A percentile compares a stretch with the other conserved stretches of the same genome.
Conservation (phyloP, 1,284 basidiomycete species). For the Marasmius tenuissimus region DNA sequence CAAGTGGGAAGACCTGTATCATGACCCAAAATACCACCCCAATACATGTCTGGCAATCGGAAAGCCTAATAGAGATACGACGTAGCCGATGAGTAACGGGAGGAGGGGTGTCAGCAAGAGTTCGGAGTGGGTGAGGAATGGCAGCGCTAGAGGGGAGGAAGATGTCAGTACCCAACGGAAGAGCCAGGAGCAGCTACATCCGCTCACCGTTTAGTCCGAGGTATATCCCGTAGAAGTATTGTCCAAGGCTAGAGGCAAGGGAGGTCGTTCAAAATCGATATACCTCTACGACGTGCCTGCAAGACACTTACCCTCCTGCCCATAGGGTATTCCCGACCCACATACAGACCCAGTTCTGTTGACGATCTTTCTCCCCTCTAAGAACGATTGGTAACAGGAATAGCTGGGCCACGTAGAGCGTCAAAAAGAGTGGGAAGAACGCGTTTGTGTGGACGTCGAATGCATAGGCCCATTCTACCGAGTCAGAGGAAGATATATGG, state of each 20-base stretch:
- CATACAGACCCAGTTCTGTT: conserved; percentile 84
- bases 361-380: conserved; percentile 33
- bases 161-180: not conserved
- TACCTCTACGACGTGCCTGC: not conserved
- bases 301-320: conserved; percentile 67
- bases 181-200: not conserved
- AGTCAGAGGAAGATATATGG: conserved; percentile 50
- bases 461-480: conserved; percentile 90
- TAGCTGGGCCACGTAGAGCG: conserved; percentile 84
- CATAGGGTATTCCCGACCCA: conserved; percentile 94
- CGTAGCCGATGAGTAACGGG: conserved; percentile 81
- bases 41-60: conserved; percentile 83
- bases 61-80: conserved; percentile 87
- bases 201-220: conserved; percentile 76
- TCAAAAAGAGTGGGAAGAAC: conserved; percentile 91
- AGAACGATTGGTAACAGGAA: conserved; percentile 82
- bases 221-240: conserved; percentile 90
- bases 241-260: conserved; percentile 57
- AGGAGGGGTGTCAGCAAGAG: conserved; percentile 84
- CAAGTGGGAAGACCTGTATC: conserved; percentile 1
- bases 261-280: not conserved
- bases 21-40: conserved; percentile 74
- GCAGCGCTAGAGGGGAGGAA: conserved; percentile 59
- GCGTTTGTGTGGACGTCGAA: conserved; percentile 95
- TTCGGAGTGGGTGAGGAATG: conserved; percentile 86